These are phyloP conservation scores for Ogataea populi-albae DNA, from an alignment of 805 yeast genomes.

Conservation along the genomic window DNA sequence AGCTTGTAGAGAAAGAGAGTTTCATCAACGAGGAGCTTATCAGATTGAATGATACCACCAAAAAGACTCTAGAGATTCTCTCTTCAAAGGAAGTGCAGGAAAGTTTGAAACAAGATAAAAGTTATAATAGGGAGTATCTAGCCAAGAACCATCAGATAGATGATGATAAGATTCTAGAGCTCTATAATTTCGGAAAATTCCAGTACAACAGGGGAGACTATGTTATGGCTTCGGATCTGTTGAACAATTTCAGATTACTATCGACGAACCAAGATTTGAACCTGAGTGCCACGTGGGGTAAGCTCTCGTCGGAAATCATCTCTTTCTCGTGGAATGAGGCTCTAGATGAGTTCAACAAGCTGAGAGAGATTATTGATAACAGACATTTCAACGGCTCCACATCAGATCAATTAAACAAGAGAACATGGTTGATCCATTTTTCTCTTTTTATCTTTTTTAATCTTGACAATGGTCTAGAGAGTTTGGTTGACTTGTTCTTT, in stretches of 20 bases:
- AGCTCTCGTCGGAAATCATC: constrained; percentile 58
- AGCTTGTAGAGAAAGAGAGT: constrained; percentile 38
- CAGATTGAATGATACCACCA: constrained; percentile 40
- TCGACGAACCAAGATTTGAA: constrained; percentile 50
- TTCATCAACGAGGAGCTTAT: constrained; percentile 38
- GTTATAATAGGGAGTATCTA: constrained; percentile 47
- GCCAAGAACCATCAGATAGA: constrained; percentile 43
- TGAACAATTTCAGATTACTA: constrained; percentile 54
- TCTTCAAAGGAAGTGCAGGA: constrained; percentile 50
- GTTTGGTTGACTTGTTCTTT: constrained; percentile 55
- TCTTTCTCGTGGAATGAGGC: constrained; percentile 52
- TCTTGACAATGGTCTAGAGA: constrained; percentile 48
- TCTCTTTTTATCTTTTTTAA: constrained; percentile 62
- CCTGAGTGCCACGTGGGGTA: constrained; percentile 65
- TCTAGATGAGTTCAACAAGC: constrained; percentile 48
- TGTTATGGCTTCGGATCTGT: constrained; percentile 54
- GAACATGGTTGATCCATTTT: constrained; percentile 72
- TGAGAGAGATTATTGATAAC: constrained; percentile 58
- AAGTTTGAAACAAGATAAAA: constrained; percentile 52
- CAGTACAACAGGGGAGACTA: constrained; percentile 65
- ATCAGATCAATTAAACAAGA: constrained; percentile 55
- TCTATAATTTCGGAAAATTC: constrained; percentile 58
- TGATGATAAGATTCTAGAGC: constrained; percentile 46
- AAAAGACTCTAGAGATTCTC: constrained; percentile 44
- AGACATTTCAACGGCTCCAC: constrained; percentile 50